Base-by-base conservation (phyloP, 352 stramenopile species). In the Pythium volutum region DNA sequence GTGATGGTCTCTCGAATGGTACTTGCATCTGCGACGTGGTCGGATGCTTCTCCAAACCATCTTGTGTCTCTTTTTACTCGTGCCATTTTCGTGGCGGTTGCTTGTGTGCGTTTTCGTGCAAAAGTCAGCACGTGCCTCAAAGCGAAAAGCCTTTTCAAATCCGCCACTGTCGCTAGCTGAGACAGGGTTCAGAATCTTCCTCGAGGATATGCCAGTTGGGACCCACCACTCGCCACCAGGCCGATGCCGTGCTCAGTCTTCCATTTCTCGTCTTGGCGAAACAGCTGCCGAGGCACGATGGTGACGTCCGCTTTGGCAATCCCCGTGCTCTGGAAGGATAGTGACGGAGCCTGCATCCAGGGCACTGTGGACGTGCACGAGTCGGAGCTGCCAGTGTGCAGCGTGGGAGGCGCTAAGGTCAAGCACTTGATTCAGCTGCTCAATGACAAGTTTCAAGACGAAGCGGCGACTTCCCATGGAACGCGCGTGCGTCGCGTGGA, bases 321-420 rank as follows among this genome's bases (percentile, higher is more conserved):
- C 12, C 52, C 52, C 3, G 23, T 59, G 25, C 23, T 59, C 34
- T 59, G 52, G 52, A 59, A 59, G 18, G 52, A 49, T 11, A 25
- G 11, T 15, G 15, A 12, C 4, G 18, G 23, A 23, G 2, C 36
- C 15, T 23, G 36, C 26, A 27, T 49, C 11, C 23, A 41, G 25
- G 52, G 52, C 2, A 38, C 26, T 16, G 25, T 59, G 6, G 3
- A 20, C 14, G 23, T 3, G 10, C 27, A 22, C 18, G 52, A 59
- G 3, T 26, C n/a, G n/a, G n/a, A n/a, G n/a, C n/a, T 59, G 25
- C 34, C 20, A 11, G 2, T 8, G 2, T 14, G 52, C n/a, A 1
- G 31, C 4, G 1, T 49, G 20, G 38, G 25, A 18, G 52, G n/a
- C 23, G 11, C 38, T 4, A 59, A 22, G 5, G 52, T 49, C 11